Base-by-base conservation (phyloP, 352 stramenopile species). In the Phytophthora cryptogea region DNA sequence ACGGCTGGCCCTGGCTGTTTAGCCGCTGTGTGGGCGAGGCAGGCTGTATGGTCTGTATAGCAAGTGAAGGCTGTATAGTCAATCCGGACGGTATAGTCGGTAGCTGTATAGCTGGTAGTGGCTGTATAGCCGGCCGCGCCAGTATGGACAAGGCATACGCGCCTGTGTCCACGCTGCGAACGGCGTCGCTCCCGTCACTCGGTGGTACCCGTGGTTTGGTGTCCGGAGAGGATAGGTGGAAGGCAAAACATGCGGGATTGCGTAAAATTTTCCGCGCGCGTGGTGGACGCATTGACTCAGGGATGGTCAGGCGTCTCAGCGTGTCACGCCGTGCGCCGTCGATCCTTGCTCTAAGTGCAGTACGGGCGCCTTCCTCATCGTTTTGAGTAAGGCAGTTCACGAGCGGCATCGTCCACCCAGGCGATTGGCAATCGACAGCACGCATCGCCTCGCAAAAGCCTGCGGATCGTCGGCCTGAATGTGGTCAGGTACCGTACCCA, bases 31-130 rank as follows among this genome's bases (percentile, higher is more conserved):
- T 52, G 42, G 52, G 41, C 42, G 40, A 16, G 32, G 52, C 41
- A 14, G 23, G 46, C 32, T 52, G 41, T 59, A 46, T 59, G 41
- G n/a, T n/a, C n/a, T n/a, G n/a, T n/a, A n/a, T n/a, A n/a, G n/a
- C n/a, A n/a, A n/a, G n/a, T n/a, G n/a, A n/a, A n/a, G n/a, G n/a
- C n/a, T n/a, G n/a, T n/a, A n/a, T n/a, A n/a, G 42, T 45, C 42
- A n/a, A 41, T 30, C 31, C 40, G 20, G 40, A 59, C 40, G 31
- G 42, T 52, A 52, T 57, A 48, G 49, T 48, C 49, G 33, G 33
- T 16, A n/a, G 33, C 33, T 39, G 33, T 45, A 45, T 45, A 27
- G 39, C 39, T 6, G 39, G 17, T 27, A 16, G 39, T 45, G 39
- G 2, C n/a, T 45, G 39, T 45, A 45, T 45, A 16, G 39, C 39